phyloP scores from a whole-genome alignment of 2,329 filamentous ascomycete genomes.

The Aurifilum marmelostoma region DNA sequence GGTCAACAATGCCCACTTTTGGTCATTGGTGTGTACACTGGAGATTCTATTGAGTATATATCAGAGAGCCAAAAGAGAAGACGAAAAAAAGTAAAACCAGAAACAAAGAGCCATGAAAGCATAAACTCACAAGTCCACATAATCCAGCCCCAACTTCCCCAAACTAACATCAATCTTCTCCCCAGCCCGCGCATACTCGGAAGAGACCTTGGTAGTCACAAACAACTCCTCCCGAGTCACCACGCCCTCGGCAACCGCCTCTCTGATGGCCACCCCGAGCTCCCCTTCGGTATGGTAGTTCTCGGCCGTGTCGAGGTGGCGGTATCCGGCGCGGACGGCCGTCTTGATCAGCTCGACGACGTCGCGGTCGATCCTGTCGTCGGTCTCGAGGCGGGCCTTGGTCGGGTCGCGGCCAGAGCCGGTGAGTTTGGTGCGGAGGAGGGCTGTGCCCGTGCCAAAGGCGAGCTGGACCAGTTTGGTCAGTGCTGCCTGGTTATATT shows the following conservation, averaged over 20 bases:
- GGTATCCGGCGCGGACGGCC: slow-evolving; percentile 1
- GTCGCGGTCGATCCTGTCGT: neutral
- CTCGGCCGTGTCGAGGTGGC: slow-evolving; percentile 9
- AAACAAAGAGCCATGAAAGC: too few relatives aligned
- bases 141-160: slow-evolving; percentile 64
- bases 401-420: neutral
- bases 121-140: slow-evolving; percentile 62
- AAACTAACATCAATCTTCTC: slow-evolving; percentile 52
- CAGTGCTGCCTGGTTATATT: neutral
- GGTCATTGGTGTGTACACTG: too few relatives aligned
- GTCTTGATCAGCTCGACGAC: slow-evolving; percentile 7
- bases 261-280: slow-evolving; percentile 18
- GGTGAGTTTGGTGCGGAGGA: neutral
- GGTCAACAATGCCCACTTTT: too few relatives aligned
- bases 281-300: slow-evolving; percentile 24
- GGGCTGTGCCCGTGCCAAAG: slow-evolving; percentile 11
- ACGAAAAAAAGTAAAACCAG: too few relatives aligned
- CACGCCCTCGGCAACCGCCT: slow-evolving; percentile 2
- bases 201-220: slow-evolving; percentile 21
- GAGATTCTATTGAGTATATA: too few relatives aligned
- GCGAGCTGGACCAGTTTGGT: neutral
- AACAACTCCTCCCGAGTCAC: slow-evolving; percentile 30
- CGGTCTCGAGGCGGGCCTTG: neutral
- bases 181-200: slow-evolving; percentile 34
- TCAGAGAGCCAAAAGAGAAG: too few relatives aligned